Base-by-base conservation (phyloP, 164 flowering plant genomes). In the Kingdonia uniflora region DNA sequence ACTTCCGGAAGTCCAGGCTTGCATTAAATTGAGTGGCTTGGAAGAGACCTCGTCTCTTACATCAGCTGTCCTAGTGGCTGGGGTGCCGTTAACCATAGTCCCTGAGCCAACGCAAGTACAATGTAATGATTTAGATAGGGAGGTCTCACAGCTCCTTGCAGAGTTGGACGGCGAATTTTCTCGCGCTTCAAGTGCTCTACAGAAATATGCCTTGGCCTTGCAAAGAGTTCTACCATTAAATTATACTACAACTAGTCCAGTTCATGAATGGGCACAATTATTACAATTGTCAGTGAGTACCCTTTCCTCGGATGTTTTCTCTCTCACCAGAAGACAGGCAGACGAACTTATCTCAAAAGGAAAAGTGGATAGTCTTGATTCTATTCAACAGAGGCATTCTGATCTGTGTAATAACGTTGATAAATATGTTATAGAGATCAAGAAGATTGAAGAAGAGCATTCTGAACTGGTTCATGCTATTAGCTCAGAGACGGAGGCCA, bases 61-160 rank as follows among this genome's bases (percentile, higher is more conserved):
- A 61, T 80, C 94, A 40, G 96, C 98, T 57, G 96, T 92, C 43
- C 51, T 70, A 49, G 82, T 61, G 47, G 90, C 96, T 38, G 87
- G 92, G 40, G 85, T 92, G 62, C 98, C 98, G 52, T 59, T 87
- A 60, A 75, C 96, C 48, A 64, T 87, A 43, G 96, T 92, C 62
- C 98, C 98, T 45, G 98, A 92, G 75, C 96, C 98, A 25, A 92
- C 98, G 26, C 95, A 79, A 74, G 95, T 68, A 49, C 96, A 85
- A 41, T 92, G 96, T 71, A 73, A 65, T 54, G 98, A 92, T 42
- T 74, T 87, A 55, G 98, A 92, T 67, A 76, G 77, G 68, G 98
- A 92, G 52, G 77, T 84, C 72, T 82, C 81, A 63, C 75, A 78
- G 60, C 74, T 78, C 41, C 65, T 81, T 38, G 58, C 71, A 51